phyloP scores from a whole-genome alignment of 345 rosid species.

The Tarenaya hassleriana region DNA sequence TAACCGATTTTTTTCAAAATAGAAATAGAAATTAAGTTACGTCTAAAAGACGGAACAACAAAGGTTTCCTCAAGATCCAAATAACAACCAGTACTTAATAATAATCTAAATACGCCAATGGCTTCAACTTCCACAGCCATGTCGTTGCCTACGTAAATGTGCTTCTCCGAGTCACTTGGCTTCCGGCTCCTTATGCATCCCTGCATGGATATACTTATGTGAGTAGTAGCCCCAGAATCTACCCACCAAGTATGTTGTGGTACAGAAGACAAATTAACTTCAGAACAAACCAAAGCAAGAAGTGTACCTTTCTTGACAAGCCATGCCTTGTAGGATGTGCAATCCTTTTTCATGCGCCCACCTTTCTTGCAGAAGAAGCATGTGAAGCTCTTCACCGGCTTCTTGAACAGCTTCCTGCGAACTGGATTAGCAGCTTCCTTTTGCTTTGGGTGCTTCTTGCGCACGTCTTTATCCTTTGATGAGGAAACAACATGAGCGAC shows the following conservation, averaged over 20 bases:
- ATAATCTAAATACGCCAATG: not conserved
- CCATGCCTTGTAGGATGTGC: not conserved
- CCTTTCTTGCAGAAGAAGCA: too few relatives aligned
- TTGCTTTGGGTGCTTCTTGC: too few relatives aligned
- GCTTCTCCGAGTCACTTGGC: too few relatives aligned
- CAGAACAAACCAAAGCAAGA: not conserved
- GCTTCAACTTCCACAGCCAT: not conserved
- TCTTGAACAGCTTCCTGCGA: too few relatives aligned
- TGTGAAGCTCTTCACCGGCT: too few relatives aligned
- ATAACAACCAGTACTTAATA: not conserved
- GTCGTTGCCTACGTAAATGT: not conserved
- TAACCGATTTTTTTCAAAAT: not conserved
- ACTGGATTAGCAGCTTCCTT: too few relatives aligned
- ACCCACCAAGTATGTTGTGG: not conserved
- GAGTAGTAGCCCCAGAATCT: too few relatives aligned
- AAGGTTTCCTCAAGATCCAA: not conserved
- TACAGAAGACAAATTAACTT: not conserved
- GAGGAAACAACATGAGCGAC: too few relatives aligned
- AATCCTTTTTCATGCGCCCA: not conserved
- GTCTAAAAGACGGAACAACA: not conserved
- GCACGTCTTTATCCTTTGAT: too few relatives aligned
- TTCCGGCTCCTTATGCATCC: too few relatives aligned
- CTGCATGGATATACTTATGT: too few relatives aligned
- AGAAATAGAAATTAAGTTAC: not conserved
- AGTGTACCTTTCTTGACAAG: conserved; percentile 2